Percentiles rank a stretch among this genome's conserved stretches.
These are phyloP conservation scores for Panicum miliaceum DNA, from an alignment of 176 grass and related monocot species.

Conservation along the genomic window DNA sequence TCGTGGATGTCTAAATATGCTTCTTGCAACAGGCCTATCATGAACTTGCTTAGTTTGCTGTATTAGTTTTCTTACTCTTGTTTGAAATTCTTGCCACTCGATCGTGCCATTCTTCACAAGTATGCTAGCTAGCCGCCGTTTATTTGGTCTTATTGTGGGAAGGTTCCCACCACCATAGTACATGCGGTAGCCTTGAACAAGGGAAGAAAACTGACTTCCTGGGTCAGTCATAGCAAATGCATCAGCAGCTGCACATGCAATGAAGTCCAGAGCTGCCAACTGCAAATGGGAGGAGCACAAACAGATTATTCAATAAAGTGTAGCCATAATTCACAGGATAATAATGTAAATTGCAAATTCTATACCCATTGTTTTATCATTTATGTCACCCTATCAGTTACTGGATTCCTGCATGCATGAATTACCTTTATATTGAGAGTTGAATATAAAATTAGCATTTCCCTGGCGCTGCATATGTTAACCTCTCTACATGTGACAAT, in stretches of 20 bases:
- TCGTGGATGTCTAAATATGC: constrained; percentile 89
- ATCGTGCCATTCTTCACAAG: constrained; percentile 83
- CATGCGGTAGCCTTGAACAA: constrained; percentile 97
- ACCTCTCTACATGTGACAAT: background rate
- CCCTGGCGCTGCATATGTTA: background rate
- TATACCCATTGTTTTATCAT: background rate
- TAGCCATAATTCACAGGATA: constrained; percentile 22
- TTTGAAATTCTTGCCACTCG: constrained; percentile 97
- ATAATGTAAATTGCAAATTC: background rate
- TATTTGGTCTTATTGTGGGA: constrained; percentile 89
- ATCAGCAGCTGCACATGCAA: constrained; percentile 90
- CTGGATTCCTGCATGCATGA: background rate
- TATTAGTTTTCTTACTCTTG: constrained; percentile 85
- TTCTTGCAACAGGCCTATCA: constrained; percentile 86
- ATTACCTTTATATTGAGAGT: background rate
- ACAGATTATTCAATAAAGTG: constrained; percentile 24
- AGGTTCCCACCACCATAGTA: constrained; percentile 83
- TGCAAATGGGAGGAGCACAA: constrained; percentile 44
- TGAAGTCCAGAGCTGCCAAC: constrained; percentile 93
- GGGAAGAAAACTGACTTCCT: constrained; percentile 89
- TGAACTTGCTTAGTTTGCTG: constrained; percentile 92
- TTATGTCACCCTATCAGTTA: background rate
- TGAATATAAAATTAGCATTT: constrained; percentile 16
- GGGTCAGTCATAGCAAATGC: constrained; percentile 99
- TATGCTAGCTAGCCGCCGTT: constrained; percentile 81